Evolutionary conservation across 202 grass and related monocot species (phyloP).

Genomic region (Panicum hallii): DNA sequence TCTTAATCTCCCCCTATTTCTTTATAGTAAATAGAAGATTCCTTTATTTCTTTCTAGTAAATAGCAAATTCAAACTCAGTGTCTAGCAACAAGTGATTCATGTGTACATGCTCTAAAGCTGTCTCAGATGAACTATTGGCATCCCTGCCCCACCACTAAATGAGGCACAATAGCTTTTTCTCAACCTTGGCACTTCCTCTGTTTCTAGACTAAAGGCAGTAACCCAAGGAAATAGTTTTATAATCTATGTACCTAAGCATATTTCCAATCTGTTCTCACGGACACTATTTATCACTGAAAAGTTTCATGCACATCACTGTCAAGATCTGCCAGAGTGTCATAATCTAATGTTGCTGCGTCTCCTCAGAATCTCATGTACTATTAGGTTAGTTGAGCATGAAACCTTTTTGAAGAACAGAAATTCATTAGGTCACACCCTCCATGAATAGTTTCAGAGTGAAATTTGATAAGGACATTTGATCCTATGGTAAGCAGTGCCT

Average conservation of each 20-base stretch:
- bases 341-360: constrained; percentile 49
- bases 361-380: constrained; percentile 38
- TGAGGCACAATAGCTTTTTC: constrained; percentile 19
- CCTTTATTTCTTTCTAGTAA: background rate
- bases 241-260: background rate
- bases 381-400: constrained; percentile 51
- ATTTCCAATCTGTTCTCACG: constrained; percentile 26
- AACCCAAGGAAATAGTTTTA: background rate
- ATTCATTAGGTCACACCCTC: constrained; percentile 43
- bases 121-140: constrained; percentile 28
- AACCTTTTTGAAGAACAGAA: constrained; percentile 41
- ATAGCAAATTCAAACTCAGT: constrained; percentile 3
- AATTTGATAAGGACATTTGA: constrained; percentile 44
- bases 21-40: no score
- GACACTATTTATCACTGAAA: constrained; percentile 23
- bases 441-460: constrained; percentile 45
- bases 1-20: background rate
- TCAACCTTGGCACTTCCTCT: constrained; percentile 20
- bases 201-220: constrained; percentile 35
- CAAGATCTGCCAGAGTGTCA: constrained; percentile 48
- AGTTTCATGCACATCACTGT: constrained; percentile 43
- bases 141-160: constrained; percentile 32
- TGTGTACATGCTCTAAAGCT: constrained; percentile 32
- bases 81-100: constrained; percentile 13
- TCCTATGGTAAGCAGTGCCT: constrained; percentile 40